phyloP scores from a whole-genome alignment of 495 filamentous ascomycete genomes.

The Trichoderma erinaceum region DNA sequence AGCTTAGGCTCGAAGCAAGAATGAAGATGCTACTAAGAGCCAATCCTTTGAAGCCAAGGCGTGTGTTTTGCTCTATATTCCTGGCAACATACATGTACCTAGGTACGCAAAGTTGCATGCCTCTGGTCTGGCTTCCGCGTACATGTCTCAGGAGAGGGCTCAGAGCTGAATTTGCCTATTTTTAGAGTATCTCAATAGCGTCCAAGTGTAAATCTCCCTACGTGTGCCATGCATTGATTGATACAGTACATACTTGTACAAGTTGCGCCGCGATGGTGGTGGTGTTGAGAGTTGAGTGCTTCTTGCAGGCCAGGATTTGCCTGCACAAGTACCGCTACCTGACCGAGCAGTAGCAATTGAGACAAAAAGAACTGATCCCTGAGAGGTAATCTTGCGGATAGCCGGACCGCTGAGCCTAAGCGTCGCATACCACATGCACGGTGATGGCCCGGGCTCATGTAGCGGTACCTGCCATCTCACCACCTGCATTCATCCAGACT shows the following conservation, averaged over 20 bases:
- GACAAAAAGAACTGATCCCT: neutral
- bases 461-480: neutral
- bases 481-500: too few relatives aligned
- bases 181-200: neutral
- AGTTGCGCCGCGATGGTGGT: neutral
- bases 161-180: neutral
- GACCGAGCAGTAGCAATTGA: neutral
- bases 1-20: too few relatives aligned
- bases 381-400: neutral
- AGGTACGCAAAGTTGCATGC: neutral
- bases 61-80: slow-evolving; percentile 2
- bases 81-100: neutral
- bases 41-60: neutral
- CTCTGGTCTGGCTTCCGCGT: neutral
- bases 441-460: neutral
- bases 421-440: neutral
- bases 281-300: neutral
- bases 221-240: too few relatives aligned
- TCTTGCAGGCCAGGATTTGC: neutral
- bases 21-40: too few relatives aligned
- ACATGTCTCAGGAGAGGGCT: neutral
- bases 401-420: slow-evolving; percentile 9
- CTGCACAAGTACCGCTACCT: neutral
- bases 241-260: neutral
- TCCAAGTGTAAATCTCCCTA: too few relatives aligned